Base-by-base conservation (phyloP, 2,329 filamentous ascomycete species). In the Verticillium longisporum region DNA sequence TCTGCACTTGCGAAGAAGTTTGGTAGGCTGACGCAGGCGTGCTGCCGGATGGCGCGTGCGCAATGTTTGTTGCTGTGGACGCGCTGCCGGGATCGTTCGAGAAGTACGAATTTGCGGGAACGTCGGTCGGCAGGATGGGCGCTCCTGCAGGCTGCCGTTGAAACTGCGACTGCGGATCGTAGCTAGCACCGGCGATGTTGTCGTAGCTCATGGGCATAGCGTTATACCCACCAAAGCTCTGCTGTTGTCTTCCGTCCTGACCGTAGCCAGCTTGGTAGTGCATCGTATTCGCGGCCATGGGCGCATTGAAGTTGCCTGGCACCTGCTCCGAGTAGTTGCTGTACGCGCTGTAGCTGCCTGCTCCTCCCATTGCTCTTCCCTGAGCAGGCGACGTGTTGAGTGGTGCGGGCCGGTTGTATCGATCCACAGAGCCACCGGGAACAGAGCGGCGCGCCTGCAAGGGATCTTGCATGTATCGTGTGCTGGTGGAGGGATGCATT, bases 111-210 rank as follows among this genome's bases (percentile, higher is more conserved):
- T n/a, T 21, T 78, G 88, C 82, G 71, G 88, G 82, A 74, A 92
- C 86, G 72, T 80, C 79, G 63, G 77, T 69, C 50, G 87, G 79
- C 74, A 93, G 82, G 77, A 92, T 90, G 73, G 92, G 89, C 77
- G 95, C 85, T 63, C 84, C 85, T 81, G 89, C 86, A 77, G 88
- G 84, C 72, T 92, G 90, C 79, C 89, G 88, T 70, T 88, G 83
- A 78, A 92, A 96, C 71, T 88, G 88, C 77, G 87, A 83, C 72
- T 88, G 85, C 71, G 86, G 79, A 75, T 94, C 90, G 78, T 96
- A 96, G 33, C 60, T 62, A n/a, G 62, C 61, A 34, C 64, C 64
- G 45, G 62, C 56, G 34, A 65, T 50, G 41, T 62, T 64, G 38
- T 65, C 63, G 80, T 96, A 96, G 83, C 95, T 88, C 78, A 94